phyloP scores from a whole-genome alignment of 257 asterid genomes.

The Solanum neorickii region DNA sequence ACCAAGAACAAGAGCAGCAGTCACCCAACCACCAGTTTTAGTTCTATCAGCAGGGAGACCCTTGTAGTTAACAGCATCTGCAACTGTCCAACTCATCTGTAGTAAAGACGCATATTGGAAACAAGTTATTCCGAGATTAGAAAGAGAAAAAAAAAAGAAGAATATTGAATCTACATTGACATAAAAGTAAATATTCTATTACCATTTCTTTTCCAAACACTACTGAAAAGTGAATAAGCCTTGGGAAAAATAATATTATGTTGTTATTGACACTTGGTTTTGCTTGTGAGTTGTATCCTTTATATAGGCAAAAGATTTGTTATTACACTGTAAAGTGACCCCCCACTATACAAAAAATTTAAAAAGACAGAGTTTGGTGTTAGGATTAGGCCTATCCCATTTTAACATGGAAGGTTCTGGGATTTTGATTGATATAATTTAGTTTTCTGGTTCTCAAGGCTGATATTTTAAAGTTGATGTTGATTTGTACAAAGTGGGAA shows the following conservation, averaged over 20 bases:
- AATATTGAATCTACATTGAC: not conserved
- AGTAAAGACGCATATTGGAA: not conserved
- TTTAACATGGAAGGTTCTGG: slow-evolving; percentile 39
- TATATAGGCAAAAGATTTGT: slow-evolving; percentile 34
- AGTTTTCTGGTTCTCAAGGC: not conserved
- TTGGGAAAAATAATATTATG: not conserved
- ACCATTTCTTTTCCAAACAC: not conserved
- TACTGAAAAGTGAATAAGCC: not conserved
- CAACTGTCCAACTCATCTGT: slow-evolving; percentile 32
- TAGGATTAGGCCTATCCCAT: slow-evolving; percentile 38
- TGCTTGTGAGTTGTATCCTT: slow-evolving; percentile 10
- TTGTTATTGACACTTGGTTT: slow-evolving; percentile 4
- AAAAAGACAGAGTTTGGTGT: slow-evolving; percentile 20
- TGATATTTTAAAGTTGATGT: not conserved
- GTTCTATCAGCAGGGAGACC: slow-evolving; percentile 69
- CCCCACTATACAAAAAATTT: slow-evolving; percentile 15
- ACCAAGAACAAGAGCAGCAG: slow-evolving; percentile 93
- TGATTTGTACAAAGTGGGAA: not conserved
- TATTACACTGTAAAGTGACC: slow-evolving; percentile 12
- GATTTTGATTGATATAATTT: not conserved
- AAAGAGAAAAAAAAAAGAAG: not conserved
- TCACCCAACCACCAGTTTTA: slow-evolving; percentile 85
- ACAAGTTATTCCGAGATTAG: not conserved
- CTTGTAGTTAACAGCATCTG: slow-evolving; percentile 74
- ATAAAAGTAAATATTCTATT: not conserved